Percentiles rank a stretch among this genome's conserved stretches.
These are phyloP conservation scores for Kwoniella shivajii DNA, from an alignment of 1,284 basidiomycete genomes.

Conservation along the genomic window DNA sequence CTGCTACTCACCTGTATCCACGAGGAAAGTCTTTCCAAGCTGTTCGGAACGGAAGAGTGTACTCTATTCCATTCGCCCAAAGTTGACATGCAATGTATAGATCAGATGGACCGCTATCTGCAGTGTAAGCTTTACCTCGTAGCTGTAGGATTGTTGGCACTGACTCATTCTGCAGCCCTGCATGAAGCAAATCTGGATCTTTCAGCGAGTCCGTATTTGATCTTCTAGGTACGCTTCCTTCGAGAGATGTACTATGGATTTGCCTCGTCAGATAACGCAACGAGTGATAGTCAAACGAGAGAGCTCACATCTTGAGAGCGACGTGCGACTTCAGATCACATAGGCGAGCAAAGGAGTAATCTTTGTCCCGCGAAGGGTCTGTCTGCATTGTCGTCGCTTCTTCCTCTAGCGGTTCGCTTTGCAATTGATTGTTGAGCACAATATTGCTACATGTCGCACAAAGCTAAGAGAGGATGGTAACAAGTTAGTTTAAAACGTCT, in stretches of 20 bases:
- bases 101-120: slow-evolving; percentile 75
- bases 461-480: background rate
- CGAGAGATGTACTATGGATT: slow-evolving; percentile 71
- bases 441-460: too few relatives aligned
- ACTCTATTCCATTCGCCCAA: slow-evolving; percentile 86
- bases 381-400: slow-evolving; percentile 24
- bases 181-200: slow-evolving; percentile 73
- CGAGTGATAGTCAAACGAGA: background rate
- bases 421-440: too few relatives aligned
- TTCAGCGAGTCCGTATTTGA: slow-evolving; percentile 74
- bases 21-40: slow-evolving; percentile 89
- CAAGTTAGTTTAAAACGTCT: background rate
- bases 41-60: slow-evolving; percentile 87
- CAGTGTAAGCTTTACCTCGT: slow-evolving; percentile 22
- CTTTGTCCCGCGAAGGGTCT: slow-evolving; percentile 55
- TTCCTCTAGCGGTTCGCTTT: too few relatives aligned
- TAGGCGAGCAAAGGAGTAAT: slow-evolving; percentile 86
- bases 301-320: slow-evolving; percentile 78
- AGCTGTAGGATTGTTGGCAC: slow-evolving; percentile 23
- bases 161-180: slow-evolving; percentile 74
- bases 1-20: slow-evolving; percentile 66
- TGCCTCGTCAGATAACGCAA: slow-evolving; percentile 5
- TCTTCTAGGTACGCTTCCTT: slow-evolving; percentile 69
- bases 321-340: slow-evolving; percentile 82
- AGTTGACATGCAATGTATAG: slow-evolving; percentile 90